Percentiles rank a stretch among this genome's conserved stretches.
Evolutionary conservation across 106 monocot species (phyloP).

Genomic region (Dendrobium nobile): DNA sequence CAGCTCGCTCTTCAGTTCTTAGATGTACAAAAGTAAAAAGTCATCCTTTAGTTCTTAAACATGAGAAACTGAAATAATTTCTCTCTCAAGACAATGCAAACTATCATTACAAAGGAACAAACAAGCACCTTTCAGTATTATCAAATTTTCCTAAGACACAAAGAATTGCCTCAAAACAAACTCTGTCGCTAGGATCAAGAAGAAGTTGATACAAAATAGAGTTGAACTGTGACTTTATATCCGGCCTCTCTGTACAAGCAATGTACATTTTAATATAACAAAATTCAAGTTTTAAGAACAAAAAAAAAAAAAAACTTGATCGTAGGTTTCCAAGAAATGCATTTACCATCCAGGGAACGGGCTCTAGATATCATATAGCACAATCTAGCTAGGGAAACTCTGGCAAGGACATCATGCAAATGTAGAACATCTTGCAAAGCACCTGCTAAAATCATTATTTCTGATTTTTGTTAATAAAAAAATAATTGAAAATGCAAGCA

Average conservation of each 20-base stretch:
- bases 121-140: conserved; percentile 67
- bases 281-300: neutral
- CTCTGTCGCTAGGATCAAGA: conserved; percentile 94
- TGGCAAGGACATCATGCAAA: conserved; percentile 98
- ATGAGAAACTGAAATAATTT: neutral
- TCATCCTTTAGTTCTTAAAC: neutral
- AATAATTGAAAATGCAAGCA: neutral
- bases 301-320: neutral
- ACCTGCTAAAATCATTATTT: conserved; percentile 40
- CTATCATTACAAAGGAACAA: neutral
- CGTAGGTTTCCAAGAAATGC: neutral
- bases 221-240: conserved; percentile 79
- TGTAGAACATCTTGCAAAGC: conserved; percentile 97
- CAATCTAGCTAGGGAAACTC: conserved; percentile 90
- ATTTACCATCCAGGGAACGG: conserved; percentile 82
- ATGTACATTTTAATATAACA: conserved; percentile 3
- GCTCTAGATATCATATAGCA: conserved; percentile 89
- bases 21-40: conserved; percentile 9
- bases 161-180: conserved; percentile 96
- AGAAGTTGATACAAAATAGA: conserved; percentile 93
- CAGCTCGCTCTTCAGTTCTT: conserved; percentile 96
- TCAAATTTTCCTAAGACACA: conserved; percentile 97
- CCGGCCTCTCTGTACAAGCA: conserved; percentile 74
- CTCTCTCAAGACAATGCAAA: neutral
- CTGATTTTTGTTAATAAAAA: neutral